phyloP scores from a whole-genome alignment of 441 rosid species.

The Populus hybrid region DNA sequence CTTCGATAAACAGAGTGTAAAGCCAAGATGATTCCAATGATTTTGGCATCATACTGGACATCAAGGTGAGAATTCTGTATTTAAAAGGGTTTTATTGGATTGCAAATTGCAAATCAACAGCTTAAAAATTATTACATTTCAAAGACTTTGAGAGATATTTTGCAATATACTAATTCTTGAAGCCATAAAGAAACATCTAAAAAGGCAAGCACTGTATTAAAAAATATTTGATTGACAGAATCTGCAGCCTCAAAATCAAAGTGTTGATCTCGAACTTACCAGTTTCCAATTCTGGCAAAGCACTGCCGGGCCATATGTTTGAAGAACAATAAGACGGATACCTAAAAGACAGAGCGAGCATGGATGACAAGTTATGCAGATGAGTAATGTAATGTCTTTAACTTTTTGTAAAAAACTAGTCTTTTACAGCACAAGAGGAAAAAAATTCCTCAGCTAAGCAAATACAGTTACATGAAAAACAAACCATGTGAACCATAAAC shows the following conservation, averaged over 20 bases:
- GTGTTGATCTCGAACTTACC: slow-evolving; percentile 42
- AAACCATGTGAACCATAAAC: not conserved
- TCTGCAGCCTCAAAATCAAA: not conserved
- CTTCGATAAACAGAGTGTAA: not conserved
- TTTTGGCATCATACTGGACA: not conserved
- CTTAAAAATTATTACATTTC: not conserved
- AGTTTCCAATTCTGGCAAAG: slow-evolving; percentile 80
- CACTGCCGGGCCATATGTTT: slow-evolving; percentile 80
- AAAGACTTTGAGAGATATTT: not conserved
- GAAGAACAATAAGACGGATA: slow-evolving; percentile 90
- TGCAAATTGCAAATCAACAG: not conserved
- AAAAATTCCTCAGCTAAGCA: not conserved
- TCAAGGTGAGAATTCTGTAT: not conserved
- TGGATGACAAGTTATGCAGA: slow-evolving; percentile 7
- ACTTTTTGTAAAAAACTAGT: not conserved
- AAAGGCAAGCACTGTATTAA: not conserved
- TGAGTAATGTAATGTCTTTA: slow-evolving; percentile 1
- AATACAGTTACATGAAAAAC: not conserved
- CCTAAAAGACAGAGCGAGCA: slow-evolving; percentile 44
- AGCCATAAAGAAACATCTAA: not conserved
- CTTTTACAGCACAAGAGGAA: not conserved
- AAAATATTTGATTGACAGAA: not conserved
- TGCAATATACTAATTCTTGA: not conserved
- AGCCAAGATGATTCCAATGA: not conserved
- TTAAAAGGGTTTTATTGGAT: not conserved